Conservation (phyloP, 1,139 yeast genomes). For the Geotrichum reessii region DNA sequence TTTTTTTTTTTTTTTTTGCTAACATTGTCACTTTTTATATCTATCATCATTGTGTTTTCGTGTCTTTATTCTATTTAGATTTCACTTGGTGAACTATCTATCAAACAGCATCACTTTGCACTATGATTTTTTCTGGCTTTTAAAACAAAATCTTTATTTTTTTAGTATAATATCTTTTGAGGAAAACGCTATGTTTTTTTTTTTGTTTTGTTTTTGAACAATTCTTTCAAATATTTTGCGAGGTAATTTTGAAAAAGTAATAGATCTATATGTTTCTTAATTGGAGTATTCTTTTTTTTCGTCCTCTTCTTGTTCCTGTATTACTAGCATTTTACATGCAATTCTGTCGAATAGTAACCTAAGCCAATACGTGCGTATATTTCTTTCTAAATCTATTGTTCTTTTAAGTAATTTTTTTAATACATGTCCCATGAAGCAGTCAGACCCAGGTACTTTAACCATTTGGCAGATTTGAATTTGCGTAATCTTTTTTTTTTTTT, state of each 20-base stretch:
- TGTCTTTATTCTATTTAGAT: not conserved
- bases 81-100: slow-evolving; percentile 6
- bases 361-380: slow-evolving; percentile 1
- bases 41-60: slow-evolving; percentile 17
- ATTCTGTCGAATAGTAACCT: slow-evolving; percentile 1
- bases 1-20: slow-evolving; percentile 17
- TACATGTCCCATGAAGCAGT: slow-evolving; percentile 6
- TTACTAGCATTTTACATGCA: too few relatives aligned
- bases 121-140: slow-evolving; percentile 15
- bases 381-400: not conserved
- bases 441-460: slow-evolving; percentile 12
- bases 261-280: slow-evolving; percentile 15
- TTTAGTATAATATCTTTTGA: slow-evolving; percentile 5
- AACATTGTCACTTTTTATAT: slow-evolving; percentile 21
- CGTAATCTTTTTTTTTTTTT: not conserved
- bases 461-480: not conserved
- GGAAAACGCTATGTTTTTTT: slow-evolving; percentile 5
- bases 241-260: slow-evolving; percentile 14
- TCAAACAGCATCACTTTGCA: slow-evolving; percentile 16
- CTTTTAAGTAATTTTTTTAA: slow-evolving; percentile 4
- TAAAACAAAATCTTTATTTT: slow-evolving; percentile 11
- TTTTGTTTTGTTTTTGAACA: slow-evolving; percentile 8
- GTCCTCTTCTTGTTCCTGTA: too few relatives aligned
- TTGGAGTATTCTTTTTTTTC: slow-evolving; percentile 3
- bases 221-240: slow-evolving; percentile 17